Conservation (phyloP, 495 filamentous ascomycete genomes). For the Hypoxylon subgilvum region DNA sequence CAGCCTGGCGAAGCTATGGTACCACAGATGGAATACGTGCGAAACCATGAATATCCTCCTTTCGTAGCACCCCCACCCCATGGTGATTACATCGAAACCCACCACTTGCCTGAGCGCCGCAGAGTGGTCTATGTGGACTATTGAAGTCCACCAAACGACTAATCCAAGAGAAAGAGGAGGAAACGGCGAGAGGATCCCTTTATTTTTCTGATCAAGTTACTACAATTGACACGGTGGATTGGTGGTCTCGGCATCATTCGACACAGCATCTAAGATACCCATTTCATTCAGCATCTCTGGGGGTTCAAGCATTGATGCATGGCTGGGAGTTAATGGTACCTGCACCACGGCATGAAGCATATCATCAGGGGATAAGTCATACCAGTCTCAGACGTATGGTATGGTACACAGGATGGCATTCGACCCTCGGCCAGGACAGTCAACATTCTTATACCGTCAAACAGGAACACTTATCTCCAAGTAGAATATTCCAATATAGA, state of each 20-base stretch:
- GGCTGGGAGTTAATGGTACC: conserved; percentile 26
- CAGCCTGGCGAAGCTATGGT: not conserved
- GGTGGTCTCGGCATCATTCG: conserved; percentile 3
- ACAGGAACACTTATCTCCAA: too few relatives aligned
- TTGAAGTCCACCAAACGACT: not conserved
- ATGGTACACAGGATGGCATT: too few relatives aligned
- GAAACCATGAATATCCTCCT: conserved; percentile 10
- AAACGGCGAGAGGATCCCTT: conserved; percentile 6
- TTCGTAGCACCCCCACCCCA: conserved; percentile 20
- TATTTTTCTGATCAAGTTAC: not conserved
- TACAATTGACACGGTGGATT: not conserved
- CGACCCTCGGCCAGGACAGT: too few relatives aligned
- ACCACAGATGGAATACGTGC: conserved; percentile 15
- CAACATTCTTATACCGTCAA: not conserved
- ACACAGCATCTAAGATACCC: conserved; percentile 31
- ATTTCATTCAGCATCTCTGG: not conserved
- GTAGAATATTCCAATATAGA: too few relatives aligned
- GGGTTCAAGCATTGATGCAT: conserved; percentile 20
- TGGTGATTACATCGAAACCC: conserved; percentile 21
- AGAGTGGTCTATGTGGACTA: conserved; percentile 30
- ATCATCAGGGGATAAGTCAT: not conserved
- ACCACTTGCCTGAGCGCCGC: conserved; percentile 16
- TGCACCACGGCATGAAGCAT: conserved; percentile 9
- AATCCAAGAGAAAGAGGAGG: not conserved
- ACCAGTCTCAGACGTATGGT: not conserved